phyloP scores from a whole-genome alignment of 2,329 filamentous ascomycete species.

The Aspergillus chevalieri region DNA sequence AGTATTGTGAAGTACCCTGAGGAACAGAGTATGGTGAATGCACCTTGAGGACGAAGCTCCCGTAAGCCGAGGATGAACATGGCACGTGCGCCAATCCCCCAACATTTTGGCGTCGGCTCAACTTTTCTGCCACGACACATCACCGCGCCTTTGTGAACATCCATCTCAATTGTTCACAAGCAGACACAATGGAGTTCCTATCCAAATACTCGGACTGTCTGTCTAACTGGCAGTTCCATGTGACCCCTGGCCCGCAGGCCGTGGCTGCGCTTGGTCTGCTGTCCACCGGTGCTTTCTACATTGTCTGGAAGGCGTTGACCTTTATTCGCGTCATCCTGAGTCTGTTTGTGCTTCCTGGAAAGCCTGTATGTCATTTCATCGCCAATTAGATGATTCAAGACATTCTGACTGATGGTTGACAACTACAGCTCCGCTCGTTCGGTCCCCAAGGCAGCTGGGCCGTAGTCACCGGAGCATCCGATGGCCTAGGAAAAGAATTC shows the following conservation, averaged over 20 bases:
- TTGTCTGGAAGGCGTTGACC: constrained; percentile 53
- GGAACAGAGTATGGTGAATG: neutral
- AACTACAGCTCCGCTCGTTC: constrained; percentile 71
- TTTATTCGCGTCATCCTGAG: constrained; percentile 59
- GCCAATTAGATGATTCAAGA: neutral
- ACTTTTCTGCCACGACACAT: neutral
- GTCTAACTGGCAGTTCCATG: constrained; percentile 28
- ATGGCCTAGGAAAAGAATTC: constrained; percentile 95
- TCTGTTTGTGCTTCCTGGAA: constrained; percentile 59
- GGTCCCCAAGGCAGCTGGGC: constrained; percentile 91
- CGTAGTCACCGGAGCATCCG: constrained; percentile 87
- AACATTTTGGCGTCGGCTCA: neutral
- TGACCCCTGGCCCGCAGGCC: constrained; percentile 32
- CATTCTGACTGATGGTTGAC: constrained; percentile 10
- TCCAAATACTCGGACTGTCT: constrained; percentile 26
- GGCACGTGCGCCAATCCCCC: constrained; percentile 3
- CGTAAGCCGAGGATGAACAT: constrained; percentile 4
- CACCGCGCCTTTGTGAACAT: neutral
- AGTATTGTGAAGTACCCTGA: no score
- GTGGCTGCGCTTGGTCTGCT: constrained; percentile 32
- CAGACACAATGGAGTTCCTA: constrained; percentile 23
- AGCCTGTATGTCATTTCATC: constrained; percentile 33
- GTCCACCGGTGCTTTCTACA: constrained; percentile 52
- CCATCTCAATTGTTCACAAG: neutral
- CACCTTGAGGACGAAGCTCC: constrained; percentile 1